These are phyloP conservation scores for Nakazawaea siamensis DNA, from an alignment of 805 yeast species.

Conservation along the genomic window DNA sequence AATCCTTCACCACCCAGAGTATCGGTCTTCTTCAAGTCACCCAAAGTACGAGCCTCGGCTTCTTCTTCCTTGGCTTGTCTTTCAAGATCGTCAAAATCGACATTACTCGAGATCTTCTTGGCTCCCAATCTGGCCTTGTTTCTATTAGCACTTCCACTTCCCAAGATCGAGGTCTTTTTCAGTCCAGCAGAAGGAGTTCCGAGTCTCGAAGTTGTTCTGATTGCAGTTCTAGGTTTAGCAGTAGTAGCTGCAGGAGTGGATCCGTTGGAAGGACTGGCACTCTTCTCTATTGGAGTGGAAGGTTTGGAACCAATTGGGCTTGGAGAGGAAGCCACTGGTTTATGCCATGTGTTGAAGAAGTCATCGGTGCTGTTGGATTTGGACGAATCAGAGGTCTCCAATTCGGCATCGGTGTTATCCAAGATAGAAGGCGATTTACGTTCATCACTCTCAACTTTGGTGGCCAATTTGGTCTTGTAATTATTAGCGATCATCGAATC, in stretches of 20 bases:
- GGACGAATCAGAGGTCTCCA: slow-evolving; percentile 13
- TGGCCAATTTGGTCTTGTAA: slow-evolving; percentile 73
- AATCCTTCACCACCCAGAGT: slow-evolving; percentile 1
- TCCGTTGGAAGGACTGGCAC: slow-evolving; percentile 21
- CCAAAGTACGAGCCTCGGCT: slow-evolving; percentile 51
- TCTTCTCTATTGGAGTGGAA: slow-evolving; percentile 27
- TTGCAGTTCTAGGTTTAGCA: slow-evolving; percentile 20
- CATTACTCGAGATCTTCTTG: slow-evolving; percentile 44
- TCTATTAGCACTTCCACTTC: slow-evolving; percentile 37
- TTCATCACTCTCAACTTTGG: slow-evolving; percentile 60
- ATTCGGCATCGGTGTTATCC: slow-evolving; percentile 46
- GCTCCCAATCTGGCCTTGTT: slow-evolving; percentile 50
- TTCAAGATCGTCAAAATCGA: slow-evolving; percentile 55
- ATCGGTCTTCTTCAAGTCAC: slow-evolving; percentile 17
- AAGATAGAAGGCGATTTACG: slow-evolving; percentile 64
- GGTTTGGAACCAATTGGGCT: slow-evolving; percentile 41
- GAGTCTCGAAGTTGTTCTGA: slow-evolving; percentile 20
- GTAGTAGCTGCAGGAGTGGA: slow-evolving; percentile 17
- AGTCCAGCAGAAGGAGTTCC: slow-evolving; percentile 14
- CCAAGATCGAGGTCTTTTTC: slow-evolving; percentile 25
- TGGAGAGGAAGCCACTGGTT: slow-evolving; percentile 49
- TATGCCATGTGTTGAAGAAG: slow-evolving; percentile 88
- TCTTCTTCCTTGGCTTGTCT: slow-evolving; percentile 79
- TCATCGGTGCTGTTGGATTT: slow-evolving; percentile 55
- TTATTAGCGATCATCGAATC: slow-evolving; percentile 70